Evolutionary conservation across 768 basidiomycete genomes (phyloP).

Genomic region (Piloderma croceum): DNA sequence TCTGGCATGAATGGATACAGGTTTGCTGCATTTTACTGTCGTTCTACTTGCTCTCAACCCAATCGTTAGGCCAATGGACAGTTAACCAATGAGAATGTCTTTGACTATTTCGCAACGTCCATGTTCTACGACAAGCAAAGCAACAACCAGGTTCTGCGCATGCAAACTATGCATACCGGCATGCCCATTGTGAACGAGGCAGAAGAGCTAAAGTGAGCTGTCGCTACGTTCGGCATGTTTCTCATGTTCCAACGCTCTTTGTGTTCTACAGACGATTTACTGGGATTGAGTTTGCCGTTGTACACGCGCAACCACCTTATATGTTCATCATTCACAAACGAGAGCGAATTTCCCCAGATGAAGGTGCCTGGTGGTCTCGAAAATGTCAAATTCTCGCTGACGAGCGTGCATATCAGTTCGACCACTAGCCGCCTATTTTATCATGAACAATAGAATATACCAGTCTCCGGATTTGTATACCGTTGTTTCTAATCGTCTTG

Average conservation of each 20-base stretch:
- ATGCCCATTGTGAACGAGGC: conserved; percentile 71
- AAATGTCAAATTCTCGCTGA: conserved; percentile 6
- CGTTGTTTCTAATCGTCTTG: conserved; percentile 78
- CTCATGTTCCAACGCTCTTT: conserved; percentile 4
- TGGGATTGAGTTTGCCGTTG: conserved; percentile 83
- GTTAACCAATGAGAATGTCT: conserved; percentile 69
- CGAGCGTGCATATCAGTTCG: too few relatives aligned
- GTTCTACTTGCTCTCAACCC: conserved; percentile 2
- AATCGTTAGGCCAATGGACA: conserved; percentile 63
- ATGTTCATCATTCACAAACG: conserved; percentile 89
- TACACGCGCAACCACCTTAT: conserved; percentile 71
- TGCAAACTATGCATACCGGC: conserved; percentile 91
- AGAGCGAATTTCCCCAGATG: conserved; percentile 74
- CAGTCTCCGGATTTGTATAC: conserved; percentile 83
- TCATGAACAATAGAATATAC: conserved; percentile 86
- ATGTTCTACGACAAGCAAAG: conserved; percentile 95
- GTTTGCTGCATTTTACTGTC: conserved; percentile 26
- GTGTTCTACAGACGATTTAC: conserved; percentile 61
- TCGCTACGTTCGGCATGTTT: conserved; percentile 1
- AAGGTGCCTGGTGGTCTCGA: conserved; percentile 47
- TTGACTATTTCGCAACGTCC: conserved; percentile 85
- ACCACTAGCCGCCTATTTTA: conserved; percentile 79
- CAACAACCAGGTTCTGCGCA: conserved; percentile 86
- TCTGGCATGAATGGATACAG: conserved; percentile 90
- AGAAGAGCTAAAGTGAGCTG: conserved; percentile 74